Evolutionary conservation across 1,139 yeast genomes (phyloP).

Genomic region (Blastobotrys proliferans): DNA sequence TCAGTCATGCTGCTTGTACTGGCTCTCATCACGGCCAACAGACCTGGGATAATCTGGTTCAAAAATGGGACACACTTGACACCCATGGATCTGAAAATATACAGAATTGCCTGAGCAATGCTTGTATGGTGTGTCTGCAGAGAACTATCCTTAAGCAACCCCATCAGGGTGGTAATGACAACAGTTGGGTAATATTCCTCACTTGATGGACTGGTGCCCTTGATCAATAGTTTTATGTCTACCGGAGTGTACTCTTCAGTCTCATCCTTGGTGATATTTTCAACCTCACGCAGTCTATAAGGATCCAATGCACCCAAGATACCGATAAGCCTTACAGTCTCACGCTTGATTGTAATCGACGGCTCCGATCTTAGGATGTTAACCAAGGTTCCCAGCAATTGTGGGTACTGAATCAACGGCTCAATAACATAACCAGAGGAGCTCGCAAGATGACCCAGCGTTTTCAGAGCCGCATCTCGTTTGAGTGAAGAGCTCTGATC

Average conservation of each 20-base stretch:
- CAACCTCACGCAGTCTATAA: slow-evolving; percentile 88
- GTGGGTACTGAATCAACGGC: slow-evolving; percentile 89
- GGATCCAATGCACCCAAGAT: slow-evolving; percentile 97
- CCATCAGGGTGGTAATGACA: slow-evolving; percentile 79
- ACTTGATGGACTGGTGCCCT: slow-evolving; percentile 88
- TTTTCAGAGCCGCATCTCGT: slow-evolving; percentile 82
- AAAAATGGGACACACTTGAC: slow-evolving; percentile 82
- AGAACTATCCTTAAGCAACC: slow-evolving; percentile 78
- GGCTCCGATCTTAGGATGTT: slow-evolving; percentile 78
- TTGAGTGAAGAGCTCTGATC: slow-evolving; percentile 85
- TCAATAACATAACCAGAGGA: slow-evolving; percentile 94
- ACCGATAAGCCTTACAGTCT: slow-evolving; percentile 84
- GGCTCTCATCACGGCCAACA: slow-evolving; percentile 76
- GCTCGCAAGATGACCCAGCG: slow-evolving; percentile 84
- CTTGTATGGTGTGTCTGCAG: slow-evolving; percentile 83
- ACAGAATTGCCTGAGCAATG: slow-evolving; percentile 87
- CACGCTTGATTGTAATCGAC: slow-evolving; percentile 69
- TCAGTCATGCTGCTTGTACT: slow-evolving; percentile 82
- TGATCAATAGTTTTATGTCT: slow-evolving; percentile 85
- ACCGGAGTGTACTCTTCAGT: slow-evolving; percentile 87
- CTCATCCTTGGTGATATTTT: slow-evolving; percentile 53
- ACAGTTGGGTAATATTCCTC: slow-evolving; percentile 97
- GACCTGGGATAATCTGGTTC: slow-evolving; percentile 84
- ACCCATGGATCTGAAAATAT: slow-evolving; percentile 85
- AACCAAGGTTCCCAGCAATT: slow-evolving; percentile 73